phyloP scores from a whole-genome alignment of 495 filamentous ascomycete species.

The Immersiella caudata region DNA sequence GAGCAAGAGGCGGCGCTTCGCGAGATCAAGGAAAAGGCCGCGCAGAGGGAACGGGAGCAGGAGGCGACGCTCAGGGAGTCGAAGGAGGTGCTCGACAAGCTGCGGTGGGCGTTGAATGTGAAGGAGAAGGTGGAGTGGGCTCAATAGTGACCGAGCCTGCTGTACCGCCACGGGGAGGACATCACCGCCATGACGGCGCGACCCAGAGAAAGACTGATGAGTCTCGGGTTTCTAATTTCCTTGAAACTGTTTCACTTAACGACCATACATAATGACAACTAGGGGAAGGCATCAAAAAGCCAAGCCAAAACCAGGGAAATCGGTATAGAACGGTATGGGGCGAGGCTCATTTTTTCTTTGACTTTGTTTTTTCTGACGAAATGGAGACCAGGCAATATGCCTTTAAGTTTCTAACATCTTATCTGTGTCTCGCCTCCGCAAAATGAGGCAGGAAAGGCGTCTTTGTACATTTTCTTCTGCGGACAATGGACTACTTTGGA shows the following conservation, averaged over 20 bases:
- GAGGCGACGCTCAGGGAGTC: constrained; percentile 60
- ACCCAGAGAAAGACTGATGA: neutral
- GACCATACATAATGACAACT: constrained; percentile 28
- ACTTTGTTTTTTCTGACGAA: neutral
- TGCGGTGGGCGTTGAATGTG: constrained; percentile 70
- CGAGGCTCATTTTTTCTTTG: neutral
- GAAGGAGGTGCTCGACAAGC: constrained; percentile 63
- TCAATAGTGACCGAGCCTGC: constrained; percentile 34
- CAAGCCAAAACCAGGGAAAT: constrained; percentile 10
- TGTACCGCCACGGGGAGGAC: neutral
- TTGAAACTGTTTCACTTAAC: constrained; percentile 18
- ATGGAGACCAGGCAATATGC: constrained; percentile 1
- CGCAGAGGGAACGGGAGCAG: constrained; percentile 56
- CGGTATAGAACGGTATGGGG: constrained; percentile 2
- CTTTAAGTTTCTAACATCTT: constrained; percentile 11
- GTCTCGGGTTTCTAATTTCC: neutral
- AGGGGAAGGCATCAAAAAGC: constrained; percentile 11
- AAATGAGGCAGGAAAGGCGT: neutral
- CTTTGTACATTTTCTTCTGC: neutral
- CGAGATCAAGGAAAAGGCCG: constrained; percentile 59
- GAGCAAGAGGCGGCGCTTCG: constrained; percentile 62
- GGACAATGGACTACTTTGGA: neutral
- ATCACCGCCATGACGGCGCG: neutral
- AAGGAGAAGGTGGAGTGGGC: constrained; percentile 59
- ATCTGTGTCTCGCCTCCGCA: neutral